These are phyloP conservation scores for Fusarium sacchari DNA, from an alignment of 2,329 filamentous ascomycete genomes.

Conservation along the genomic window DNA sequence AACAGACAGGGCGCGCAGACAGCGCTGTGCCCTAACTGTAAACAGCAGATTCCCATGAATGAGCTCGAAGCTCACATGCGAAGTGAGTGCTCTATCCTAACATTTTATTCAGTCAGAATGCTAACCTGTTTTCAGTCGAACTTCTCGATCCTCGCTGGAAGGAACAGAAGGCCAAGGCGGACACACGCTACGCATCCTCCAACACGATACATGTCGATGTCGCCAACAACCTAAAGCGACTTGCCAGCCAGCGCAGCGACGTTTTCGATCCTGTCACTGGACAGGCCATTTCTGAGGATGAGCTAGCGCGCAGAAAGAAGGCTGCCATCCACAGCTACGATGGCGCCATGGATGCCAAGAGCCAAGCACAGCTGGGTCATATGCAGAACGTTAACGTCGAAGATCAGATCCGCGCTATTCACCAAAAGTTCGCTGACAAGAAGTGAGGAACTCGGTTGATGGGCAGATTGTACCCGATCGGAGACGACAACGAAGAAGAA, in stretches of 20 bases:
- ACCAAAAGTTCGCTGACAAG: constrained; percentile 62
- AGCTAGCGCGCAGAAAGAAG: constrained; percentile 78
- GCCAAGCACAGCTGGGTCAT: constrained; percentile 62
- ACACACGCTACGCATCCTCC: constrained; percentile 84
- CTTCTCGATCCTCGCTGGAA: constrained; percentile 95
- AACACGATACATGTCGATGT: constrained; percentile 89
- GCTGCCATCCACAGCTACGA: constrained; percentile 74
- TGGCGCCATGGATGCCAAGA: constrained; percentile 70
- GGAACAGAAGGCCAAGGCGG: constrained; percentile 90
- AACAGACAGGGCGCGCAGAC: constrained; percentile 72
- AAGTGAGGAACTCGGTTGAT: constrained; percentile 40
- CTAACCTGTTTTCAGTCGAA: constrained; percentile 73
- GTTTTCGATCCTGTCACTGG: constrained; percentile 83
- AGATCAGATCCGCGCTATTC: constrained; percentile 79
- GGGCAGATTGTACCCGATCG: not conserved
- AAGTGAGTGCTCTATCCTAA: constrained; percentile 61
- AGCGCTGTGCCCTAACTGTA: constrained; percentile 91
- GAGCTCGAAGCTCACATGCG: constrained; percentile 94
- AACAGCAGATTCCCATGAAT: constrained; percentile 84
- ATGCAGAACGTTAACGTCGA: constrained; percentile 80
- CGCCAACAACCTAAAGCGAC: constrained; percentile 93
- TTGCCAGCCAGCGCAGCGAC: constrained; percentile 88
- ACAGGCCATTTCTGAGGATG: constrained; percentile 76
- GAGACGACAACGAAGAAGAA: constrained; percentile 7
- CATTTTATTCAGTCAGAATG: not conserved